A percentile compares a stretch with the other conserved stretches of the same genome.
These are phyloP conservation scores for Allomyces javanicus DNA, from an alignment of 192 early-diverging fungal species.

Conservation along the genomic window DNA sequence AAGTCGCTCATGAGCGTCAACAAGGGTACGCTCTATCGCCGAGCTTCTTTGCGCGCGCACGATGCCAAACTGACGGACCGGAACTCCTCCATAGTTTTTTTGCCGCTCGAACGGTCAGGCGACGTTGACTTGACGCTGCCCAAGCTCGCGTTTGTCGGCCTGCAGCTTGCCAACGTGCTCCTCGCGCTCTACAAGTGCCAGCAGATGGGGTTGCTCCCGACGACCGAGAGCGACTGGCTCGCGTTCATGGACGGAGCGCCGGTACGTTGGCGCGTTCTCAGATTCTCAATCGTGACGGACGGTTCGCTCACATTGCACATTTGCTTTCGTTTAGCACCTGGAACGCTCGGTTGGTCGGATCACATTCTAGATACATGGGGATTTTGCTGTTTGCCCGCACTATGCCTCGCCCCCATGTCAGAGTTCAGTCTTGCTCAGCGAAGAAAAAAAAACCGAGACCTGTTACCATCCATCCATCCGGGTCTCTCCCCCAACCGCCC, in stretches of 20 bases:
- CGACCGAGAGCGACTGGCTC: conserved; percentile 83
- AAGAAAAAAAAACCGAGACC: too few species aligned
- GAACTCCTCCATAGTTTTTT: conserved; percentile 1
- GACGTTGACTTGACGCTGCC: conserved; percentile 44
- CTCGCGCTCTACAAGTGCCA: conserved; percentile 82
- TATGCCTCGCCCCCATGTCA: too few species aligned
- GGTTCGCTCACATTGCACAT: too few species aligned
- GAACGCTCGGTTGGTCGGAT: too few species aligned
- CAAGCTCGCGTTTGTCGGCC: conserved; percentile 61
- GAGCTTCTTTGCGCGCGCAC: neutral
- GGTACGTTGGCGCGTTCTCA: too few species aligned
- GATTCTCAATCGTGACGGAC: too few species aligned
- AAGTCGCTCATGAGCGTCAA: conserved; percentile 52
- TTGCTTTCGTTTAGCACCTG: too few species aligned
- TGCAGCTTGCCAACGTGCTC: conserved; percentile 58
- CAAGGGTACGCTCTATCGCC: conserved; percentile 20
- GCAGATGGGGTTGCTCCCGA: conserved; percentile 90
- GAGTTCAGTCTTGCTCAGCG: too few species aligned
- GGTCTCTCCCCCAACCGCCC: too few species aligned
- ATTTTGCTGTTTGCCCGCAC: too few species aligned
- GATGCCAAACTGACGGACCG: neutral
- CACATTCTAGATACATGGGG: too few species aligned
- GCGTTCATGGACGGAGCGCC: conserved; percentile 31
- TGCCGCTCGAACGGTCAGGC: conserved; percentile 59
- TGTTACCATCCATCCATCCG: too few species aligned